Evolutionary conservation across 345 rosid genomes (phyloP), one percentile per base, ranked within the genome.

Genomic region (Hirschfeldia incana): DNA sequence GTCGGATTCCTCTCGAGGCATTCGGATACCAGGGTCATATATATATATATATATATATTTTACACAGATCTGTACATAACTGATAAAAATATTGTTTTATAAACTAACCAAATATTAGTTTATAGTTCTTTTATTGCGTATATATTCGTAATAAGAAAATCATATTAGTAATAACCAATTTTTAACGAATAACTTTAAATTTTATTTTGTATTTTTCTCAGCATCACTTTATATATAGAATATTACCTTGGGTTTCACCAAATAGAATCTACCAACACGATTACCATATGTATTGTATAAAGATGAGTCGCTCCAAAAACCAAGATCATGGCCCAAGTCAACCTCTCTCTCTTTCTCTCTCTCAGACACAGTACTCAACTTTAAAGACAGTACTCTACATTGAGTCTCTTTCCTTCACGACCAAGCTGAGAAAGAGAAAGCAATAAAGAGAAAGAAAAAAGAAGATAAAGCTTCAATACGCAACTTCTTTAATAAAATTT

Each of bases 321-420:
- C 76, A 80, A 80, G 77, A 80, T 70, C 62, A 75, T 64, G 83
- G 75, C 83, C 44, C 62, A 75, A 70, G 83, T 76, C 80, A 80
- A 76, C 80, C 80, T 64, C 30, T 66, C 63, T 67, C 81, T 65
- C 16, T 72, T 36, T 63, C 68, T 64, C 60, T 69, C 49, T 42
- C 59, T 65, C 65, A 70, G 73, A 71, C 55, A 76, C 74, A 33
- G 69, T 70, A 42, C 65, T 57, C 76, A 39, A 65, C 80, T 76
- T 76, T 81, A 81, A 81, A 81, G 77, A 71, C 69, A 5, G 21
- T 12, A 44, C 73, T 44, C 58, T 66, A 29, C 32, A 49, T 61
- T 8, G 17, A 79, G 78, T 53, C 78, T 74, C 65, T 80, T 74
- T 64, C 76, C 79, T 64, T 58, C 30, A 65, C 36, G 77, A 75